Evolutionary conservation across 768 basidiomycete species (phyloP).

Genomic region (Galerina marginata): DNA sequence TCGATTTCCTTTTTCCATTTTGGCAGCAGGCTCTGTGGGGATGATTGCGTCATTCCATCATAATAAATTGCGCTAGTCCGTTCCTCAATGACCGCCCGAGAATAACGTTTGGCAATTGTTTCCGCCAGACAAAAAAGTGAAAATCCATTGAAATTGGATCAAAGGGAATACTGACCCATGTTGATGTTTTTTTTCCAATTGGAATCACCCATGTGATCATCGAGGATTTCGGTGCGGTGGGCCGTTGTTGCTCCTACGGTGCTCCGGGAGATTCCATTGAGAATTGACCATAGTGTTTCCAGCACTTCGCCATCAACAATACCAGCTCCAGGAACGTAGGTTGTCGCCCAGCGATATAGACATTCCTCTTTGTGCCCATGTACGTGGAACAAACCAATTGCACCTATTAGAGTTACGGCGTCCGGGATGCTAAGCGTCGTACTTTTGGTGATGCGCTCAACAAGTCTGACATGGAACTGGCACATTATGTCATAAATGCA

Average conservation of each 20-base stretch:
- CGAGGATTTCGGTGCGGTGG: conserved; percentile 30
- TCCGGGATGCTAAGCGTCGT: neutral
- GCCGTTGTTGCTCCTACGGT: conserved; percentile 26
- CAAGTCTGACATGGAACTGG: conserved; percentile 16
- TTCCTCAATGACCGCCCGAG: neutral
- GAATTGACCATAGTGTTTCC: conserved; percentile 35
- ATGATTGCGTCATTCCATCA: too few relatives aligned
- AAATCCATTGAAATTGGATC: neutral
- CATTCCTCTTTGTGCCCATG: conserved; percentile 33
- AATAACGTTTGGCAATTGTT: neutral
- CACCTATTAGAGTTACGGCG: conserved; percentile 10
- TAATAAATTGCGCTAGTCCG: neutral
- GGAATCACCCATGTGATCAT: conserved; percentile 37
- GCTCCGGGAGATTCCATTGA: conserved; percentile 32
- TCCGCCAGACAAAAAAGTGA: neutral
- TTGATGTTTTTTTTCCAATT: conserved; percentile 38
- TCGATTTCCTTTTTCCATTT: neutral
- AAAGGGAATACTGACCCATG: conserved; percentile 14
- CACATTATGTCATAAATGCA: conserved; percentile 27
- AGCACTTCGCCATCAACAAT: conserved; percentile 38
- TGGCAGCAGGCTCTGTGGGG: too few relatives aligned
- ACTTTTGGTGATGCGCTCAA: neutral
- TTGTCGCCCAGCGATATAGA: conserved; percentile 26
- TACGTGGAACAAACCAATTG: conserved; percentile 35
- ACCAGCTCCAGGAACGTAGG: conserved; percentile 33